A percentile compares a stretch with the other conserved stretches of the same genome.
Evolutionary conservation across 1,284 basidiomycete genomes (phyloP).

Genomic region (Abortiporus biennis): DNA sequence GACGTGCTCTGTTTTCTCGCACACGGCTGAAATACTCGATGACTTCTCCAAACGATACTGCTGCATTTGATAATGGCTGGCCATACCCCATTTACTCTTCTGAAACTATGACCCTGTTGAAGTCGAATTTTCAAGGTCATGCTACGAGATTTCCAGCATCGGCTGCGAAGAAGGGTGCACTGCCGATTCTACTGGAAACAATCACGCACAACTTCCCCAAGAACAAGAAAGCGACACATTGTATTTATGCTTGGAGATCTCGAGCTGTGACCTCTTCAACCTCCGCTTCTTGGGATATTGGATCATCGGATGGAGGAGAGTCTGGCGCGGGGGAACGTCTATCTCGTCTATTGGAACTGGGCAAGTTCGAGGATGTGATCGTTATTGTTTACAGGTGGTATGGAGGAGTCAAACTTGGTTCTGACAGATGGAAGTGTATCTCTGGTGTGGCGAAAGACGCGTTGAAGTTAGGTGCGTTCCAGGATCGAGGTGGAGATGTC

Average conservation of each 20-base stretch:
- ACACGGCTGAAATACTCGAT: no score
- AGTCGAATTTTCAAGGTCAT: slow-evolving; percentile 22
- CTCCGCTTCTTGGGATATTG: slow-evolving; percentile 18
- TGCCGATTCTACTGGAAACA: slow-evolving; percentile 15
- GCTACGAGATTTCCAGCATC: slow-evolving; percentile 9
- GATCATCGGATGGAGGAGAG: slow-evolving; percentile 48
- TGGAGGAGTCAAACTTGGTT: slow-evolving; percentile 46
- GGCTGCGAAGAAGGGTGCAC: background rate
- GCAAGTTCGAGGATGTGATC: slow-evolving; percentile 34
- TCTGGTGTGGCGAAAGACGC: slow-evolving; percentile 47
- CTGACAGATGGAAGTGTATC: slow-evolving; percentile 49
- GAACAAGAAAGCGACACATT: slow-evolving; percentile 24
- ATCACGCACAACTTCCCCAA: slow-evolving; percentile 14
- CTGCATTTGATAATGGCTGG: no score
- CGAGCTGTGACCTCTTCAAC: slow-evolving; percentile 1
- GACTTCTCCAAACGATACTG: no score
- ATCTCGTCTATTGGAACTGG: slow-evolving; percentile 37
- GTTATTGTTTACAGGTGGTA: slow-evolving; percentile 52
- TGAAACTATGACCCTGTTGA: slow-evolving; percentile 14
- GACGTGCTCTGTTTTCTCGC: no score
- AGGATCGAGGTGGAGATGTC: no score
- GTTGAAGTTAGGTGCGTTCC: slow-evolving; percentile 31
- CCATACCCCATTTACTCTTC: slow-evolving; percentile 13
- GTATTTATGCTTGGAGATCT: slow-evolving; percentile 27
- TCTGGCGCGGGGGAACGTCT: slow-evolving; percentile 45